Conservation (phyloP, 805 yeast genomes). For the Pichia paraexigua region DNA sequence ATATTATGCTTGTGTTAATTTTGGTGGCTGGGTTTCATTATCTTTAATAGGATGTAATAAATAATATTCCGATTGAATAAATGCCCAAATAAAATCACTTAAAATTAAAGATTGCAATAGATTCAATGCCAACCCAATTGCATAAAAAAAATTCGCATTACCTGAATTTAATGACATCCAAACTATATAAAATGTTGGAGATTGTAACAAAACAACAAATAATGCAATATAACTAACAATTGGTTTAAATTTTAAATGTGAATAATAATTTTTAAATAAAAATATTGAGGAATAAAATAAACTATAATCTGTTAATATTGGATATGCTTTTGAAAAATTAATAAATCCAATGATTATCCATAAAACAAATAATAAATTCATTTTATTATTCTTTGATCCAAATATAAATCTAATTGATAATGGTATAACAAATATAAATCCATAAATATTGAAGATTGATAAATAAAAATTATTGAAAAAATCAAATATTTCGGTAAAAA, state of each 20-base stretch:
- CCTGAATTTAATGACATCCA: constrained; percentile 96
- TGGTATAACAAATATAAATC: constrained; percentile 62
- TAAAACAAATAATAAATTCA: constrained; percentile 26
- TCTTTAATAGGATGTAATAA: constrained; percentile 20
- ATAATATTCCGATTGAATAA: constrained; percentile 56
- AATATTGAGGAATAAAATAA: constrained; percentile 27
- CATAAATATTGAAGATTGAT: constrained; percentile 73
- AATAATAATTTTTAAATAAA: constrained; percentile 22
- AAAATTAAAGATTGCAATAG: constrained; percentile 59
- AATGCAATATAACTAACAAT: constrained; percentile 22
- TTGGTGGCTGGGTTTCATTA: not conserved
- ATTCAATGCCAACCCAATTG: constrained; percentile 77
- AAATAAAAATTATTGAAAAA: constrained; percentile 78
- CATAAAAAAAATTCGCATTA: constrained; percentile 92
- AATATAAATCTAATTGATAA: constrained; percentile 54
- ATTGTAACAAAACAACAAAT: constrained; percentile 40
- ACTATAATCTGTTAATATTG: constrained; percentile 71
- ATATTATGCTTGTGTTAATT: constrained; percentile 36
- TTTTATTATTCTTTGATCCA: not conserved
- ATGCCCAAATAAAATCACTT: constrained; percentile 78
- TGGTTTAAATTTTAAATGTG: constrained; percentile 23
- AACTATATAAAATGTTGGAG: constrained; percentile 85
- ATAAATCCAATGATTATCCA: constrained; percentile 36
- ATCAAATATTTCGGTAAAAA: constrained; percentile 91
- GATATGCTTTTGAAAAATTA: constrained; percentile 72